These are phyloP conservation scores for Panaeolus cyanescens DNA, from an alignment of 768 basidiomycete species.

Conservation along the genomic window DNA sequence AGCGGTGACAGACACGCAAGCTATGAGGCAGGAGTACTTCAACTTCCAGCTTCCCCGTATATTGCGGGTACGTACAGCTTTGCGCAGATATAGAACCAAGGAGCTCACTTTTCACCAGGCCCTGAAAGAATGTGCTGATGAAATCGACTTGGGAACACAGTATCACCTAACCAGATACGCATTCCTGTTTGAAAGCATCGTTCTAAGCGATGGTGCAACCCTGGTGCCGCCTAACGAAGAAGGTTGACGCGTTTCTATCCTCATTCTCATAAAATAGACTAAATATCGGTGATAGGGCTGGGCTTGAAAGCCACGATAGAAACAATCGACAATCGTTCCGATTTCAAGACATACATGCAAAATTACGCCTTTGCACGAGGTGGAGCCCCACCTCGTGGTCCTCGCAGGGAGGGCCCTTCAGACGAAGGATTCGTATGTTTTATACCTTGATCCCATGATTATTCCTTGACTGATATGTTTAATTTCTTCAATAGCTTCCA, in stretches of 20 bases:
- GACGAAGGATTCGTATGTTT: conserved; percentile 95
- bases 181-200: conserved; percentile 89
- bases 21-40: conserved; percentile 95
- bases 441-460: neutral
- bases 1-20: conserved; percentile 86
- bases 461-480: neutral
- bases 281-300: conserved; percentile 31
- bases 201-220: conserved; percentile 86
- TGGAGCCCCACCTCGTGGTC: conserved; percentile 59
- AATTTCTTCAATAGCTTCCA: conserved; percentile 48
- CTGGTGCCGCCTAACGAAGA: conserved; percentile 77
- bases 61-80: conserved; percentile 65
- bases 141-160: conserved; percentile 96
- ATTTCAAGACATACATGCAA: conserved; percentile 97
- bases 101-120: conserved; percentile 45
- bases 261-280: neutral
- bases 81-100: neutral
- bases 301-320: conserved; percentile 89
- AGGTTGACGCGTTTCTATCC: conserved; percentile 41
- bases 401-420: conserved; percentile 82
- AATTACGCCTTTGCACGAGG: conserved; percentile 93
- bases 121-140: conserved; percentile 93
- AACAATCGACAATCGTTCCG: conserved; percentile 89
- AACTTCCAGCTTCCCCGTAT: conserved; percentile 96
- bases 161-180: conserved; percentile 96